phyloP scores from a whole-genome alignment of 176 grass and related monocot genomes.

The Guadua angustifolia region DNA sequence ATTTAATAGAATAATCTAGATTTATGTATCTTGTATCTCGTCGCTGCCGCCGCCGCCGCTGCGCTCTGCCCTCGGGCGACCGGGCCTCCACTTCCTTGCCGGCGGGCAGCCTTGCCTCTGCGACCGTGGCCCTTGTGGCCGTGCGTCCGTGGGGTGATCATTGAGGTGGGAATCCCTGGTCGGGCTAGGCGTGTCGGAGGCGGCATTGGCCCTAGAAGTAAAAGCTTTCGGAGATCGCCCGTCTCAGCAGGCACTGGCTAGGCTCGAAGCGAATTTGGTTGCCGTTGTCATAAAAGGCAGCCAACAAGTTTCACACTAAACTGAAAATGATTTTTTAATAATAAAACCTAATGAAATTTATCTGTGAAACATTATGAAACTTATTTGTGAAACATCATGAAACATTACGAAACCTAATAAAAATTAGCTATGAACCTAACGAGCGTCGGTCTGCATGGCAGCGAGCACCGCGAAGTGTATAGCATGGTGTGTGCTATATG shows the following conservation, averaged over 20 bases:
- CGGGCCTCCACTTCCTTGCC: neutral
- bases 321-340: too few relatives aligned
- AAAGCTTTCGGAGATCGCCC: too few relatives aligned
- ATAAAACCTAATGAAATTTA: too few relatives aligned
- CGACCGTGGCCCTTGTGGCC: neutral
- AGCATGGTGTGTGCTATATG: too few relatives aligned
- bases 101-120: neutral
- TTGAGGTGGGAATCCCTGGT: neutral
- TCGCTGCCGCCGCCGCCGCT: neutral
- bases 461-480: too few relatives aligned
- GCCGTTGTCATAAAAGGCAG: neutral
- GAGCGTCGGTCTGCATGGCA: too few relatives aligned
- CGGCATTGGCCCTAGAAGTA: neutral
- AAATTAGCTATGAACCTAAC: too few relatives aligned
- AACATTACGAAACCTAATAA: too few relatives aligned
- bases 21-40: too few relatives aligned
- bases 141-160: neutral
- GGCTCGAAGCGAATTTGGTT: neutral
- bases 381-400: too few relatives aligned
- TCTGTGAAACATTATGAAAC: too few relatives aligned
- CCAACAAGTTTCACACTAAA: slow-evolving; percentile 6
- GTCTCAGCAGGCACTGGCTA: neutral
- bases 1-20: too few relatives aligned
- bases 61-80: neutral
- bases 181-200: neutral